A percentile compares a stretch with the other conserved stretches of the same genome.
Conservation (phyloP, 148 eudicot species). For the Persicaria tinctoria region DNA sequence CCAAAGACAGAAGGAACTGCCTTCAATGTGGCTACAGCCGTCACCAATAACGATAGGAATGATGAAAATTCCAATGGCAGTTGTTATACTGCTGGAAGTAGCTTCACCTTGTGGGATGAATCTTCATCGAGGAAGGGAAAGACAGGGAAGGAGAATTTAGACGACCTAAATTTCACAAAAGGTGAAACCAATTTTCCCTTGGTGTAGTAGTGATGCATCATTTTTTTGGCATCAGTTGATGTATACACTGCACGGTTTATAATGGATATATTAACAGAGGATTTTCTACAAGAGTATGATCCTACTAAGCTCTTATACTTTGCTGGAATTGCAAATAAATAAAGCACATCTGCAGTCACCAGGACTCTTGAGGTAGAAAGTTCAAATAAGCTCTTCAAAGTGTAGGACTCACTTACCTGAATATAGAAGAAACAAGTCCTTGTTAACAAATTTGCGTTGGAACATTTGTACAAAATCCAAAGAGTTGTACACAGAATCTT, state of each 20-base stretch:
- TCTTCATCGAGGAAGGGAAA: constrained; percentile 63
- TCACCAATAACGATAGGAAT: constrained; percentile 43
- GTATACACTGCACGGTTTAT: background rate
- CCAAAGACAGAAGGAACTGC: constrained; percentile 53
- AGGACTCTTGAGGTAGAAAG: background rate
- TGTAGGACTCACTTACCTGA: background rate
- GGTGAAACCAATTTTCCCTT: constrained; percentile 33
- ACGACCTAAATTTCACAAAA: constrained; percentile 35
- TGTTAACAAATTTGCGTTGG: background rate
- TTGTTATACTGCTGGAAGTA: constrained; percentile 63
- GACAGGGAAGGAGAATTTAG: constrained; percentile 79
- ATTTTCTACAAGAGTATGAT: background rate
- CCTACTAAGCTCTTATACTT: background rate
- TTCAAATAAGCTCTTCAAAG: background rate
- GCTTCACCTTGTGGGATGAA: constrained; percentile 91
- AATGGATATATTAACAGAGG: background rate
- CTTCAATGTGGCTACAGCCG: constrained; percentile 34
- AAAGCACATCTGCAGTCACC: no score
- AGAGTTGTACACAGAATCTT: background rate
- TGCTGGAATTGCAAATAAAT: no score
- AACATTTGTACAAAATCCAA: background rate
- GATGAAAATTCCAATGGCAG: constrained; percentile 69
- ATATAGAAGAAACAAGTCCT: background rate
- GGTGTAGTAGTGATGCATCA: background rate
- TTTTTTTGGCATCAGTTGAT: no score